Base-by-base conservation (phyloP, 2,329 filamentous ascomycete genomes). In the Diaporthe aspalathi region DNA sequence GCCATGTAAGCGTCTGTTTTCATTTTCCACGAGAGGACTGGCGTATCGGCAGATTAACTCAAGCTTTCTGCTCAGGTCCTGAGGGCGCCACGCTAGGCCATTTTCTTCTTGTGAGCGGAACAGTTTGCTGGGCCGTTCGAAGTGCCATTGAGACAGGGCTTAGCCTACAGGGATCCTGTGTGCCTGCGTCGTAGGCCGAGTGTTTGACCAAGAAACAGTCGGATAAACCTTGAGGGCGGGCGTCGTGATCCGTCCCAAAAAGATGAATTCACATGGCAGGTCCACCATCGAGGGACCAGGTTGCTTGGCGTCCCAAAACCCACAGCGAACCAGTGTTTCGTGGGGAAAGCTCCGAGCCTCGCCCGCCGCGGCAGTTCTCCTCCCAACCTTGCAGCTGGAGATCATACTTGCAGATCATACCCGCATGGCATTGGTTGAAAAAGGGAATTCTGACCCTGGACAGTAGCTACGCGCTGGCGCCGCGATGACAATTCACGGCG, bases 181-280 rank as follows among this genome's bases (percentile, higher is more conserved):
- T n/a, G n/a, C n/a, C n/a, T n/a, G 45, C 29, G 49, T 50, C 43
- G n/a, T 17, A 27, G 14, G 60, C 45, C 11, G 8, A 50, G 60
- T 65, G 60, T 65, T 65, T 65, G 60, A 65, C 45, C 60, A 65
- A 65, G 60, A 50, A 50, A 50, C 60, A 12, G 45, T 20, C 11
- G 29, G 7, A 65, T 45, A 50, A 65, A 50, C 43, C 60, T 65
- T 50, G 43, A 35, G 43, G 16, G 16, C 43, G 60, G 60, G 43
- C 60, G n/a, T 63, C 20, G 27, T 63, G 60, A 63, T 63, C 60
- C 60, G 60, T 32, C 27, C 3, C 11, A 22, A 50, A 4, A 65
- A 50, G 60, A 65, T 50, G n/a, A n/a, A n/a, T 38, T 50, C 43
- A 38, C 43, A 49, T 50, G 60, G 27, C 60, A 65, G 60, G n/a